Evolutionary conservation across 495 filamentous ascomycete species (phyloP).

Genomic region (Physcia stellaris): DNA sequence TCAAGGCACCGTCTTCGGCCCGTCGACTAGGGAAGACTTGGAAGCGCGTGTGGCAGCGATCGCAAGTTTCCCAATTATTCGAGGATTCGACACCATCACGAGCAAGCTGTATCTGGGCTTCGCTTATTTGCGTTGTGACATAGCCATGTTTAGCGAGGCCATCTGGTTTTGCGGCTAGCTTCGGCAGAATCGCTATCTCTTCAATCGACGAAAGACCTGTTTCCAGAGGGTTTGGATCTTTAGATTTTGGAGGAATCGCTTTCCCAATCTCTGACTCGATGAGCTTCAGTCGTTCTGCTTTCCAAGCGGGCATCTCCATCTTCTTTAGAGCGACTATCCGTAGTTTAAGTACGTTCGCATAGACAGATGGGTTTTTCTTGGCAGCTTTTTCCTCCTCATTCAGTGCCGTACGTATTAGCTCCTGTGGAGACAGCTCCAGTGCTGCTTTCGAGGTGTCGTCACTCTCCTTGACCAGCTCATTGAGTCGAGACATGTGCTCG

Average conservation of each 20-base stretch:
- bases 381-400: conserved; percentile 77
- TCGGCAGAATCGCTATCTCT: conserved; percentile 50
- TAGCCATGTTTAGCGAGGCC: conserved; percentile 59
- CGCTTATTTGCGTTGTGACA: conserved; percentile 47
- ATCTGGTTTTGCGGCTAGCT: conserved; percentile 44
- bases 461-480: conserved; percentile 36
- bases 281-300: conserved; percentile 26
- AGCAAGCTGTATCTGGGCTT: conserved; percentile 47
- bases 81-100: conserved; percentile 47
- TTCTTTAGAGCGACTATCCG: conserved; percentile 60
- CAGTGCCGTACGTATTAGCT: conserved; percentile 62
- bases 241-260: conserved; percentile 3
- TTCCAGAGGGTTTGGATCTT: conserved; percentile 27
- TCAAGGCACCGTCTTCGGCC: conserved; percentile 62
- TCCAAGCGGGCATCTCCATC: conserved; percentile 58
- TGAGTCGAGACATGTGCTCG: conserved; percentile 55
- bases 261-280: conserved; percentile 15
- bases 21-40: conserved; percentile 85
- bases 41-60: conserved; percentile 74
- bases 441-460: conserved; percentile 41
- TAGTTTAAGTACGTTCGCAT: conserved; percentile 69
- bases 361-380: conserved; percentile 49
- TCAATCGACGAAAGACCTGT: conserved; percentile 54
- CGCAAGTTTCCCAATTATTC: conserved; percentile 72
- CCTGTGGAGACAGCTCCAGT: conserved; percentile 48